Evolutionary conservation across 176 grass and related monocot species (phyloP).

Genomic region (Raddia guianensis): DNA sequence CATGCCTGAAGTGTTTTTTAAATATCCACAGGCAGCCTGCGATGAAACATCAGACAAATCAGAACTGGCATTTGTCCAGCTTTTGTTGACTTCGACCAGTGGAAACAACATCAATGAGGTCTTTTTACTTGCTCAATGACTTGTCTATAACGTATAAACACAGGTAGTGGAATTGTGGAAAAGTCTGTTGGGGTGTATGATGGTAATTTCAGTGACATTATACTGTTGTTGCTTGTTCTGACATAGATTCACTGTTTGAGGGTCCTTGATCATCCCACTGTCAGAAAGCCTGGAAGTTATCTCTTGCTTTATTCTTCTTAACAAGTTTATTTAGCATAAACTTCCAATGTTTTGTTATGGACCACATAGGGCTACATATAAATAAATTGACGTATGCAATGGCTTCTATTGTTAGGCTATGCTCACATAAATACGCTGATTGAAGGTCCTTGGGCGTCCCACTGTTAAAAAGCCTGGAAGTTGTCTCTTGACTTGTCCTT

Average conservation of each 20-base stretch:
- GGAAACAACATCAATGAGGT: conserved; percentile 78
- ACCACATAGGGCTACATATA: too few species aligned
- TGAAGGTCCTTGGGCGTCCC: not conserved
- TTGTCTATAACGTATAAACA: not conserved
- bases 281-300: conserved; percentile 11
- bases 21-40: conserved; percentile 64
- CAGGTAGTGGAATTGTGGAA: not conserved
- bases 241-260: not conserved
- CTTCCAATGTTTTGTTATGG: too few species aligned
- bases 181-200: not conserved
- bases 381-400: too few species aligned
- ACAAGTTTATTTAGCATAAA: not conserved
- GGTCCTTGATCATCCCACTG: not conserved
- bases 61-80: conserved; percentile 75
- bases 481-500: conserved; percentile 30
- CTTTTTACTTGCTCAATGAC: conserved; percentile 32
- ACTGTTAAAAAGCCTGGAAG: not conserved
- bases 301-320: conserved; percentile 26
- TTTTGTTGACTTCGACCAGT: conserved; percentile 65
- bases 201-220: not conserved
- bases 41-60: conserved; percentile 77
- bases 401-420: too few species aligned
- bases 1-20: conserved; percentile 38
- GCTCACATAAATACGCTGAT: not conserved
- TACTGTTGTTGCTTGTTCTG: conserved; percentile 6